phyloP scores from a whole-genome alignment of 441 rosid genomes.

The Euphorbia celastroides region DNA sequence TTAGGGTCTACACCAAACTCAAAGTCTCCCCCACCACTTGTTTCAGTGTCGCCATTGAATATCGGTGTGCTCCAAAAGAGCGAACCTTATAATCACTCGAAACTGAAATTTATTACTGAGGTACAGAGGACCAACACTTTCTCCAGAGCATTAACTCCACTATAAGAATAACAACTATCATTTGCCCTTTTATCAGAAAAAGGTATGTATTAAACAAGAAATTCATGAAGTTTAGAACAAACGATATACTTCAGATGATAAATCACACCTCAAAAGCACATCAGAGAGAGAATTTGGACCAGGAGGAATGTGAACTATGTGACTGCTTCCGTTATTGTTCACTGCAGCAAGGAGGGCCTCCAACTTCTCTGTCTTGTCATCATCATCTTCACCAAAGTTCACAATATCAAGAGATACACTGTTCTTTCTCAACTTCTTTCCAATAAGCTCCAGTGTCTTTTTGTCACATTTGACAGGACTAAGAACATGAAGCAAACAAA shows the following conservation, averaged over 20 bases:
- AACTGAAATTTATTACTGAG: too few species aligned
- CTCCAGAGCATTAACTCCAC: too few species aligned
- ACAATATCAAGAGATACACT: constrained; percentile 91
- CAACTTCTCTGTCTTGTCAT: constrained; percentile 73
- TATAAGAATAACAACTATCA: too few species aligned
- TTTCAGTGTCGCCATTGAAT: constrained; percentile 67
- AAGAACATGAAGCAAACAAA: constrained; percentile 18
- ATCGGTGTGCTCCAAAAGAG: constrained; percentile 62
- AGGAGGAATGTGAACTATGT: constrained; percentile 80
- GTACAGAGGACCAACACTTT: too few species aligned
- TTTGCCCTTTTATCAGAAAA: too few species aligned
- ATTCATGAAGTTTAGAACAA: too few species aligned
- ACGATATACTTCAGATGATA: too few species aligned
- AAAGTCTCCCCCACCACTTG: constrained; percentile 51
- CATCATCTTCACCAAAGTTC: constrained; percentile 86
- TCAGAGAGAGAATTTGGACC: constrained; percentile 86
- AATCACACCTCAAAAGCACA: constrained; percentile 64
- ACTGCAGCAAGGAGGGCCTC: constrained; percentile 84
- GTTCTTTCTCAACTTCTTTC: constrained; percentile 86
- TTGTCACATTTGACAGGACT: constrained; percentile 84
- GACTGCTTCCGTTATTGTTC: constrained; percentile 79
- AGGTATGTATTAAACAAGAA: too few species aligned
- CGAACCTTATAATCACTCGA: too few species aligned
- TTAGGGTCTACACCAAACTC: constrained; percentile 94
- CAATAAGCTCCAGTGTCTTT: constrained; percentile 72